Evolutionary conservation across 108 stramenopile genomes (phyloP).

Genomic region (Fistulifera pelliculosa): DNA sequence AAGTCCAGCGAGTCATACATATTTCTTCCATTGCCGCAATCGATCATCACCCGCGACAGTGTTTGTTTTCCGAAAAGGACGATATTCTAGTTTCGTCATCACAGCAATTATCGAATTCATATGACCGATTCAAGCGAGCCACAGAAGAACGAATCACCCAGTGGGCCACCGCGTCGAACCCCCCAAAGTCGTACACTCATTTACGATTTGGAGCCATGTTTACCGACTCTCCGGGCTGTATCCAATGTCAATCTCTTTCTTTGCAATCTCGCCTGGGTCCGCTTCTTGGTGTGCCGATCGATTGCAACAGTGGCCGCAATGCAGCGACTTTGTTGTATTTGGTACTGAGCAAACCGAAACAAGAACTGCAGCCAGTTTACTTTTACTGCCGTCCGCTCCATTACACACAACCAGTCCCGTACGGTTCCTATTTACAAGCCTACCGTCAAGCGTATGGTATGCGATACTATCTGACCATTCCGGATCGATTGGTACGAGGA

Average conservation of each 20-base stretch:
- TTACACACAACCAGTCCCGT: conserved; percentile 11
- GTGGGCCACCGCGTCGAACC: background rate
- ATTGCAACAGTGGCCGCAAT: conserved; percentile 23
- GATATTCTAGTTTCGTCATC: background rate
- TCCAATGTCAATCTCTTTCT: conserved; percentile 18
- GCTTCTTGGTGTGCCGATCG: conserved; percentile 13
- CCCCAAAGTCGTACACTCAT: background rate
- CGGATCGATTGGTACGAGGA: conserved; percentile 12
- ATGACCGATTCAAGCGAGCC: conserved; percentile 23
- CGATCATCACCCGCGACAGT: conserved; percentile 15
- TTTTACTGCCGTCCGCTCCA: conserved; percentile 17
- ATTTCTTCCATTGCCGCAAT: conserved; percentile 21
- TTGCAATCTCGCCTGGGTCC: conserved; percentile 19
- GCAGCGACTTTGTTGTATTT: conserved; percentile 8
- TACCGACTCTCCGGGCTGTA: conserved; percentile 17
- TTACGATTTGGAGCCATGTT: conserved; percentile 25
- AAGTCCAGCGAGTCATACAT: conserved; percentile 11
- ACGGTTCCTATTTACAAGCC: conserved; percentile 16
- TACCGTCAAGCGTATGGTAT: conserved; percentile 16
- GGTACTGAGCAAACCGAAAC: background rate
- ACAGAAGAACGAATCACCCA: conserved; percentile 11
- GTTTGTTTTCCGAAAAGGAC: conserved; percentile 7
- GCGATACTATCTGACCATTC: conserved; percentile 7
- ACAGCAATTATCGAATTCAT: conserved; percentile 1
- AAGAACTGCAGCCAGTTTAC: conserved; percentile 9